Evolutionary conservation across 257 asterid genomes (phyloP), one percentile per base, ranked within the genome.

Genomic region (Gynochthodes officinalis): DNA sequence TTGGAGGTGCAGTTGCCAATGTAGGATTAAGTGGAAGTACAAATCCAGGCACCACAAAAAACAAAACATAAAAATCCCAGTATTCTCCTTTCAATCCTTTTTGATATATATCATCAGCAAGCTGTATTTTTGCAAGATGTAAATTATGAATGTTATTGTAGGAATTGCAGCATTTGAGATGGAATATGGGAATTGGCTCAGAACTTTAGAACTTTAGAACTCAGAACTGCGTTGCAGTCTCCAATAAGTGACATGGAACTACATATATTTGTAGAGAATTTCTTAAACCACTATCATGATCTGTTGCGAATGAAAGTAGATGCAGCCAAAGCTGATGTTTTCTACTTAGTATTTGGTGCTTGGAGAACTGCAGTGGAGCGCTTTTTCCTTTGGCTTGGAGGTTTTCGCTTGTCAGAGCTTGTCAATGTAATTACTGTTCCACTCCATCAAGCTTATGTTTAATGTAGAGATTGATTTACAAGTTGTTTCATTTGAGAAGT

Each of bases 371-470:
- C 97, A 0, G 87, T 89, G 35, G 97, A 93, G 84, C 89, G 93
- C 4, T 85, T 93, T 60, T 86, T 93, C 83, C 89, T 86, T 1
- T 93, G 97, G 98, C 84, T 93, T 40, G 97, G 98, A 73, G 98
- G 98, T 16, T 91, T 88, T 76, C 77, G 86, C 3, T 96, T 97
- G 37, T 93, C 97, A 18, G 94, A 89, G 73, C 89, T 93, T 82
- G 86, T 93, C 23, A 91, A 81, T 23, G 97, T 93, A 77, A 71
- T 69, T 53, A 46, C 30, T 69, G 39, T 48, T 53, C 13, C 32
- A 25, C 40, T 54, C 70, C 16, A 64, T 21, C 25, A 33, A 1
- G 30, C 12, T 58, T n/a, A 58, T 28, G n/a, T 27, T 58, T 21
- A 6, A 27, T 59, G 11, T 30, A 5, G 11, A 12, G 3, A 4